Evolutionary conservation across 2,329 filamentous ascomycete species (phyloP).

Genomic region (Cordyceps cicadae): DNA sequence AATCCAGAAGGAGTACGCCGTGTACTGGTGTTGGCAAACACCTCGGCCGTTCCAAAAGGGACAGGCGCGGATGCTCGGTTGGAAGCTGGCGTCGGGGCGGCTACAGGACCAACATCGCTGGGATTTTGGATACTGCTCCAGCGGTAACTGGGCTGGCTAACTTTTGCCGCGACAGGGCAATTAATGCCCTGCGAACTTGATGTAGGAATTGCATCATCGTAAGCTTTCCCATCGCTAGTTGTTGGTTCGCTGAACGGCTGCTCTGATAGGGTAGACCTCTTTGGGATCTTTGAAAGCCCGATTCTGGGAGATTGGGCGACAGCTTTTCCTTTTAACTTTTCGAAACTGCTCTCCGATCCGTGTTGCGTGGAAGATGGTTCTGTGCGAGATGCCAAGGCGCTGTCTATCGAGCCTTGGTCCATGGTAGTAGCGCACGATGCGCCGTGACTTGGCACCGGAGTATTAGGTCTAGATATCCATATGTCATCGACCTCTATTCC

Average conservation of each 20-base stretch:
- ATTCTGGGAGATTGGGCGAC: background rate
- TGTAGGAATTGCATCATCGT: background rate
- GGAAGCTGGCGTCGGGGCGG: background rate
- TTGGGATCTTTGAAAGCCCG: background rate
- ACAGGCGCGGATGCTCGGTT: background rate
- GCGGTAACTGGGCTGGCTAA: background rate
- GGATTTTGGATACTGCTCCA: background rate
- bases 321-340: slow-evolving; percentile 20
- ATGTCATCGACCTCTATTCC: slow-evolving; percentile 81
- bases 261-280: slow-evolving; percentile 2
- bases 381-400: background rate
- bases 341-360: background rate
- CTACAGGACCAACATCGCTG: background rate
- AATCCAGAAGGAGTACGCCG: slow-evolving; percentile 6
- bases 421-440: slow-evolving; percentile 20
- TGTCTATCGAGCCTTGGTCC: slow-evolving; percentile 6
- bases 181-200: background rate
- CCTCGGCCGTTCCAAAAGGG: background rate
- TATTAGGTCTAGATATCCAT: slow-evolving; percentile 54
- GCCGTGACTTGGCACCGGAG: slow-evolving; percentile 23
- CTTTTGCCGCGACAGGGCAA: background rate
- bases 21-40: slow-evolving; percentile 4
- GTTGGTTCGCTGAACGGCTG: slow-evolving; percentile 1
- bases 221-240: background rate
- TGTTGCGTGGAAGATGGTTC: background rate